These are phyloP conservation scores for Sequoia sempervirens DNA, from an alignment of 75 land plant genomes.

Conservation along the genomic window DNA sequence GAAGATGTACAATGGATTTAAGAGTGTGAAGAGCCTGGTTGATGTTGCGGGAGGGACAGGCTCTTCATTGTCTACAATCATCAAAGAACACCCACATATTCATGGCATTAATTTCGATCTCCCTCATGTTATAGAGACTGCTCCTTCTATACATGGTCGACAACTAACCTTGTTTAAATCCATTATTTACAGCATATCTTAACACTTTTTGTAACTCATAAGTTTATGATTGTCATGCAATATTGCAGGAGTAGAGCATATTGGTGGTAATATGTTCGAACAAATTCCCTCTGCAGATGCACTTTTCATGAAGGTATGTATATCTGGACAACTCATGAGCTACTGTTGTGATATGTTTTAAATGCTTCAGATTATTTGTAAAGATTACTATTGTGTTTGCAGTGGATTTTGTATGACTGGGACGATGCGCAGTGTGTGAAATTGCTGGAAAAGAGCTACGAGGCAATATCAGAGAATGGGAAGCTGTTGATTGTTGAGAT, in stretches of 20 bases:
- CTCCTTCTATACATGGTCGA: slow-evolving; percentile 3
- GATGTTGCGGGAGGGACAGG: slow-evolving; percentile 20
- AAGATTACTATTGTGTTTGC: background rate
- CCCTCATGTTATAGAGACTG: background rate
- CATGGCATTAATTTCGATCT: slow-evolving; percentile 3
- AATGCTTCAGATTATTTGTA: background rate
- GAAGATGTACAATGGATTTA: background rate
- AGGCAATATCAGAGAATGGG: background rate
- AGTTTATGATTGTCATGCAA: no score
- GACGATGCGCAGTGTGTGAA: no score
- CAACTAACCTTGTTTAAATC: no score
- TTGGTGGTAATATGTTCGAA: background rate
- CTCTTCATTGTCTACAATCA: background rate
- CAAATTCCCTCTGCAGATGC: background rate
- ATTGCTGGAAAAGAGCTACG: background rate
- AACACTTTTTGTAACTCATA: no score
- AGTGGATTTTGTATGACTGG: background rate
- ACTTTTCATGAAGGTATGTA: background rate
- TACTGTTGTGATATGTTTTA: background rate
- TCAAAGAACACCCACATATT: slow-evolving; percentile 9
- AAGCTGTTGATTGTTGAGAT: background rate
- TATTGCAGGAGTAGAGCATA: background rate
- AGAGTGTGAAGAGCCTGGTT: background rate
- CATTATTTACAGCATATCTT: no score
- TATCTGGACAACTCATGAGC: background rate